Conservation (phyloP, 2,329 filamentous ascomycete genomes). For the Penicillium sp. region DNA sequence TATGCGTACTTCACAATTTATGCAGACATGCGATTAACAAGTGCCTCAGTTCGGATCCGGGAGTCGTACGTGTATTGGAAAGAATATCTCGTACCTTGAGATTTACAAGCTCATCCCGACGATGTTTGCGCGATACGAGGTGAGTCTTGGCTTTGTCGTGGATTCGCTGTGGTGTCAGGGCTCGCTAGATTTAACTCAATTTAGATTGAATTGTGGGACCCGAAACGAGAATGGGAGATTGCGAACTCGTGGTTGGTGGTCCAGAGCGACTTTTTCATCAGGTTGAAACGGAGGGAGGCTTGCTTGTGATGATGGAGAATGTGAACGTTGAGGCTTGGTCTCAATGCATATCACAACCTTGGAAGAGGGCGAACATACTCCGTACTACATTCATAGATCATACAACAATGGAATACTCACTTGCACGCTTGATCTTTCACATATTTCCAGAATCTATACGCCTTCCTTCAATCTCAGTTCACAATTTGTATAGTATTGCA, state of each 20-base stretch:
- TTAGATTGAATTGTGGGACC: neutral
- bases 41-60: slow-evolving; percentile 5
- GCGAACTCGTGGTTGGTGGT: neutral
- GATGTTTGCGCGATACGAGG: neutral
- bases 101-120: slow-evolving; percentile 53
- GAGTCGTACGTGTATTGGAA: slow-evolving; percentile 24
- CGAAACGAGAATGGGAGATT: neutral
- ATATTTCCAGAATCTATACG: too few relatives aligned
- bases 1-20: slow-evolving; percentile 3
- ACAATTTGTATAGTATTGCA: too few relatives aligned
- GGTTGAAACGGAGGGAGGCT: neutral
- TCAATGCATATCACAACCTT: too few relatives aligned
- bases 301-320: too few relatives aligned
- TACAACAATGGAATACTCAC: too few relatives aligned
- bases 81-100: slow-evolving; percentile 26
- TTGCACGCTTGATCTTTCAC: too few relatives aligned
- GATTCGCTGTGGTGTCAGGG: too few relatives aligned
- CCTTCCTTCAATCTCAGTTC: too few relatives aligned
- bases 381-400: too few relatives aligned
- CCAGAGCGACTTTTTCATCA: neutral
- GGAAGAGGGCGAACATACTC: too few relatives aligned
- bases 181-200: neutral
- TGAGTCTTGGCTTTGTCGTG: neutral
- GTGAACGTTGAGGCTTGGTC: too few relatives aligned
- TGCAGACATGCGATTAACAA: too few relatives aligned